A percentile compares a stretch with the other conserved stretches of the same genome.
phyloP scores from a whole-genome alignment of 345 rosid species.

The Melastoma malabathricum region DNA sequence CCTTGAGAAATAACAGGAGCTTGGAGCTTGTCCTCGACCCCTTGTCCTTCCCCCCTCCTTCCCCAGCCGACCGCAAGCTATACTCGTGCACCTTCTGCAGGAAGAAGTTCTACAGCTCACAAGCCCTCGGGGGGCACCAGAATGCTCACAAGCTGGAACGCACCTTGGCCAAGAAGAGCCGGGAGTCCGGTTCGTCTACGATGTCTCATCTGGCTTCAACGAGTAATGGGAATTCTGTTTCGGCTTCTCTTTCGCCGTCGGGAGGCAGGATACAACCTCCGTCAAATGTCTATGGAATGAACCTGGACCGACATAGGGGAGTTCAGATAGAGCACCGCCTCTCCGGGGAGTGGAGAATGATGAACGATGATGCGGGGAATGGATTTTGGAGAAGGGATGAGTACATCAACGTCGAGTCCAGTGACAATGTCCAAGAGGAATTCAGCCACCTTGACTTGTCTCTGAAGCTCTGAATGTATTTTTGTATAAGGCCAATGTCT shows the following conservation, averaged over 20 bases:
- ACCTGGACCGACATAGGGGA: conserved; percentile 16
- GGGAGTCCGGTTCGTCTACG: conserved; percentile 27
- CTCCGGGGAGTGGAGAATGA: too few relatives aligned
- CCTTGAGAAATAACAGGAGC: neutral
- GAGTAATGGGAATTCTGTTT: neutral
- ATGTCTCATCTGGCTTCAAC: neutral
- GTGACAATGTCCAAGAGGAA: conserved; percentile 37
- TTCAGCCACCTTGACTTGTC: conserved; percentile 2
- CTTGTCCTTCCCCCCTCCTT: conserved; percentile 12
- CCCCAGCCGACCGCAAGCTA: conserved; percentile 13
- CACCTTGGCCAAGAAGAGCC: conserved; percentile 73
- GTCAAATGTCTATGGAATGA: too few relatives aligned
- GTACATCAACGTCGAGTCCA: conserved; percentile 13
- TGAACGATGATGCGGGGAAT: conserved; percentile 12
- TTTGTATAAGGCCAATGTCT: too few relatives aligned
- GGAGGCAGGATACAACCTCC: conserved; percentile 14
- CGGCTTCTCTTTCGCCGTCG: conserved; percentile 6
- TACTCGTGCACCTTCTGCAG: conserved; percentile 84
- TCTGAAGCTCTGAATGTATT: too few relatives aligned
- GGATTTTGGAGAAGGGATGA: conserved; percentile 13
- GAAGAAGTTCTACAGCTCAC: conserved; percentile 81
- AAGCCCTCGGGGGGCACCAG: conserved; percentile 93
- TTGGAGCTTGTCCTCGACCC: conserved; percentile 7
- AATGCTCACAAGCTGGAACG: conserved; percentile 89
- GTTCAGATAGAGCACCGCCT: conserved; percentile 8